Evolutionary conservation across 495 filamentous ascomycete species (phyloP).

Genomic region (Penicillium coffeae): DNA sequence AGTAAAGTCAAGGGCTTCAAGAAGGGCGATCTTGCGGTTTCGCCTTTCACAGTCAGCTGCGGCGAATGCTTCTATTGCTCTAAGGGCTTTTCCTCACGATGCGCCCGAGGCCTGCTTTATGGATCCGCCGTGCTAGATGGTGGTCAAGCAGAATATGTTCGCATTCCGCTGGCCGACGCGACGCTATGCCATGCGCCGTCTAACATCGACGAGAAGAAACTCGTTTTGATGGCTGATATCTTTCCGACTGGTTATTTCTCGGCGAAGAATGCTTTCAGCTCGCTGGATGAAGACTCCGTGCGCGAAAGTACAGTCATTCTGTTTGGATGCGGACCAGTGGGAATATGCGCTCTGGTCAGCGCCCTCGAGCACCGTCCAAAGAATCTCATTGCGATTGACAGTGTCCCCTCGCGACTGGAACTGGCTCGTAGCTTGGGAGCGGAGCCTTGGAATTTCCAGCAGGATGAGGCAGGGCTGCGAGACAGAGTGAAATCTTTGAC

Average conservation of each 20-base stretch:
- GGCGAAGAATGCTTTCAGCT: conserved; percentile 66
- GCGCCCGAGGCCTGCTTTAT: conserved; percentile 61
- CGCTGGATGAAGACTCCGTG: conserved; percentile 50
- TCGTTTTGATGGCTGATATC: conserved; percentile 59
- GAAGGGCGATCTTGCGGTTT: conserved; percentile 48
- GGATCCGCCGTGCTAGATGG: conserved; percentile 70
- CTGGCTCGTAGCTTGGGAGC: conserved; percentile 70
- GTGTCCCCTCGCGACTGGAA: conserved; percentile 65
- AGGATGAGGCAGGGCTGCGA: conserved; percentile 51
- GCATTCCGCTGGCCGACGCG: conserved; percentile 74
- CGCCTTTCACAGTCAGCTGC: conserved; percentile 68
- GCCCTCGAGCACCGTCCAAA: conserved; percentile 70
- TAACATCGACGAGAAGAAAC: conserved; percentile 65
- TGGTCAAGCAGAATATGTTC: conserved; percentile 82
- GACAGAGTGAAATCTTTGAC: conserved; percentile 67
- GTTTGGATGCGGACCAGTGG: conserved; percentile 83
- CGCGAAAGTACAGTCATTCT: conserved; percentile 65
- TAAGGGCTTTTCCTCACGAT: conserved; percentile 46
- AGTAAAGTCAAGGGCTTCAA: conserved; percentile 48
- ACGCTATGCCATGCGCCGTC: conserved; percentile 67
- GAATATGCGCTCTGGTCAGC: conserved; percentile 76
- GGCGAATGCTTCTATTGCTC: conserved; percentile 81
- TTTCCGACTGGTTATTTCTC: conserved; percentile 83
- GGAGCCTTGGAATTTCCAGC: conserved; percentile 71
- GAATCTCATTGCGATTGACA: conserved; percentile 77